Percentiles rank a stretch among this genome's conserved stretches.
phyloP scores from a whole-genome alignment of 1,139 yeast species.

The Yamadazyma sp. region DNA sequence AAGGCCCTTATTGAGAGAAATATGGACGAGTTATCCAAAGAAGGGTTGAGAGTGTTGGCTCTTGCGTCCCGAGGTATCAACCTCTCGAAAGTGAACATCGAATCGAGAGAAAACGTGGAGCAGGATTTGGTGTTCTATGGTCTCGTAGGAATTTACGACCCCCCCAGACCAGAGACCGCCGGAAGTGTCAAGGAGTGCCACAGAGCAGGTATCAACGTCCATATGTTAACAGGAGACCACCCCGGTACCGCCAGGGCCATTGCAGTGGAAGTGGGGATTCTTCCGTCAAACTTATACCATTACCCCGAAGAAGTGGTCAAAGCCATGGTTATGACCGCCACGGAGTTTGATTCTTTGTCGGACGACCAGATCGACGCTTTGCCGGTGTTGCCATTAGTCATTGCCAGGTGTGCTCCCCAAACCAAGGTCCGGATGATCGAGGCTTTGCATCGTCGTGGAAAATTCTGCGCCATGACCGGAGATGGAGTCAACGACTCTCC shows the following conservation, averaged over 20 bases:
- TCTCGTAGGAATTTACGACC: constrained; percentile 78
- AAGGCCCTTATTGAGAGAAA: constrained; percentile 48
- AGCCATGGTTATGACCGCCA: constrained; percentile 76
- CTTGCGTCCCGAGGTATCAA: constrained; percentile 49
- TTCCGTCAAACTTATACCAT: constrained; percentile 68
- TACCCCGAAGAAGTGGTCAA: constrained; percentile 61
- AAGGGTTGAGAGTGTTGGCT: constrained; percentile 75
- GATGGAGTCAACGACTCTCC: constrained; percentile 89
- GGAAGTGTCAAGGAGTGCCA: constrained; percentile 69
- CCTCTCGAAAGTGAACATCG: constrained; percentile 20
- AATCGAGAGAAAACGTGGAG: constrained; percentile 54
- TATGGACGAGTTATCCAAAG: constrained; percentile 61
- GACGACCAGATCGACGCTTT: constrained; percentile 65
- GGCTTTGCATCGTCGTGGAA: constrained; percentile 70
- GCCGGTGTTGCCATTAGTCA: constrained; percentile 73
- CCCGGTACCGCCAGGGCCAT: constrained; percentile 81
- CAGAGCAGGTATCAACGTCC: constrained; percentile 76
- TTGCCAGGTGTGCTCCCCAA: constrained; percentile 85
- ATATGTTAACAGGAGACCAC: constrained; percentile 85
- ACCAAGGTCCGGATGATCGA: constrained; percentile 84
- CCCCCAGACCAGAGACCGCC: constrained; percentile 77
- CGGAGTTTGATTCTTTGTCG: constrained; percentile 63
- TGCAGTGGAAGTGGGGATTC: constrained; percentile 82
- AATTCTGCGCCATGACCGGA: constrained; percentile 83
- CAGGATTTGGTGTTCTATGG: constrained; percentile 61